Conservation (phyloP, 2,329 filamentous ascomycete genomes). For the Neoascochyta sp. region DNA sequence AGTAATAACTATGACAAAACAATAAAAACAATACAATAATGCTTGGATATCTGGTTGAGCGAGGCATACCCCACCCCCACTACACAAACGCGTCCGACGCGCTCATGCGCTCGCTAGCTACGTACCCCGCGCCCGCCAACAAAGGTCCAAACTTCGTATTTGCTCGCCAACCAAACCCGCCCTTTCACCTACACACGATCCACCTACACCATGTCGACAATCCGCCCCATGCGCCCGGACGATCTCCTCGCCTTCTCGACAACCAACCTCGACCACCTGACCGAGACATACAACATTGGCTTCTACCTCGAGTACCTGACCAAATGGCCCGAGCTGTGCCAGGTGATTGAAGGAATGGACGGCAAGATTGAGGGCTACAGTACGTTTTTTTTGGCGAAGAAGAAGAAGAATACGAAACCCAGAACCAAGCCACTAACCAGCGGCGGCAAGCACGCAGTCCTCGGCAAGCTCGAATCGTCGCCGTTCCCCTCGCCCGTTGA, state of each 20-base stretch:
- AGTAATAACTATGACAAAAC: no score
- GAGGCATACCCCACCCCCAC: no score
- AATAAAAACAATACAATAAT: no score
- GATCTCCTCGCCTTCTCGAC: conserved; percentile 89
- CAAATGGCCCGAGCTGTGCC: conserved; percentile 93
- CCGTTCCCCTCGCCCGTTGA: conserved; percentile 70
- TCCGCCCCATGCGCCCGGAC: conserved; percentile 65
- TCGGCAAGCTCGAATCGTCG: conserved; percentile 87
- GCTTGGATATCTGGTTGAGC: no score
- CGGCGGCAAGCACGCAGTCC: conserved; percentile 69
- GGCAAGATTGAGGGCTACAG: conserved; percentile 95
- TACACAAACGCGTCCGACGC: no score
- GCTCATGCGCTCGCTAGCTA: no score
- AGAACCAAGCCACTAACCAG: conserved; percentile 4
- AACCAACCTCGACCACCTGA: conserved; percentile 92
- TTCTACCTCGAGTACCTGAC: conserved; percentile 97
- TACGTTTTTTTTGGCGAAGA: conserved; percentile 44
- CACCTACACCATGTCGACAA: conserved; percentile 64
- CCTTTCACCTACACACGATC: background rate
- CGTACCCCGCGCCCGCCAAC: no score
- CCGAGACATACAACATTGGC: conserved; percentile 93
- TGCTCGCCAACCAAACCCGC: no score
- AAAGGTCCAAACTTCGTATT: no score
- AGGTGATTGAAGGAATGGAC: conserved; percentile 78
- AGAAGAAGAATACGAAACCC: background rate